Percentiles rank a stretch among this genome's conserved stretches.
These are phyloP conservation scores for Pseudozyma hubeiensis DNA, from an alignment of 1,284 basidiomycete genomes.

Conservation along the genomic window DNA sequence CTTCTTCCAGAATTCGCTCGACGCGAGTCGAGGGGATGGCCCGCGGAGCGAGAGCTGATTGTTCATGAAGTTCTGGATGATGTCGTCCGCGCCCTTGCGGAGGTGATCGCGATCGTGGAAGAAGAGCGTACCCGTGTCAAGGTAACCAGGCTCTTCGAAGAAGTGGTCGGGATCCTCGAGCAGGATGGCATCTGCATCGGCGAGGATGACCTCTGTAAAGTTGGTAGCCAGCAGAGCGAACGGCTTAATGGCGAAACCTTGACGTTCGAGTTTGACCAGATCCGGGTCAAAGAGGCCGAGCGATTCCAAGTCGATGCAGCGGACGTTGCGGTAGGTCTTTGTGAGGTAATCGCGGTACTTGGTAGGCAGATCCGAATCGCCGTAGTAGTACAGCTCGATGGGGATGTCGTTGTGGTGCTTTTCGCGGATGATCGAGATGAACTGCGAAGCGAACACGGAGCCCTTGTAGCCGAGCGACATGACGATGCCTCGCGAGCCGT, in stretches of 20 bases:
- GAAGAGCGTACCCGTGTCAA: slow-evolving; percentile 53
- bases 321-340: slow-evolving; percentile 36
- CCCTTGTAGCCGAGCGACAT: slow-evolving; percentile 51
- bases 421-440: slow-evolving; percentile 47
- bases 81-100: slow-evolving; percentile 33
- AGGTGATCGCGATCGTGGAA: slow-evolving; percentile 54
- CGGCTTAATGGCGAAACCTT: slow-evolving; percentile 53
- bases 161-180: slow-evolving; percentile 43
- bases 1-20: slow-evolving; percentile 49
- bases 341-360: slow-evolving; percentile 49
- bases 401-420: slow-evolving; percentile 46
- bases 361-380: slow-evolving; percentile 48
- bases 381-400: slow-evolving; percentile 55
- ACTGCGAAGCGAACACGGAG: slow-evolving; percentile 46
- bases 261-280: slow-evolving; percentile 41
- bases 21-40: slow-evolving; percentile 30
- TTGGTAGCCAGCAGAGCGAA: slow-evolving; percentile 52
- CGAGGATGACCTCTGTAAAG: slow-evolving; percentile 53
- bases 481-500: slow-evolving; percentile 39
- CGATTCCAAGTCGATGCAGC: slow-evolving; percentile 41
- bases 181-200: slow-evolving; percentile 50
- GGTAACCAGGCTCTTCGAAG: slow-evolving; percentile 48
- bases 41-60: slow-evolving; percentile 44
- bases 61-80: slow-evolving; percentile 49
- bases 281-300: slow-evolving; percentile 47